Conservation (phyloP, 2,329 filamentous ascomycete species). For the Aspergillus sp. region DNA sequence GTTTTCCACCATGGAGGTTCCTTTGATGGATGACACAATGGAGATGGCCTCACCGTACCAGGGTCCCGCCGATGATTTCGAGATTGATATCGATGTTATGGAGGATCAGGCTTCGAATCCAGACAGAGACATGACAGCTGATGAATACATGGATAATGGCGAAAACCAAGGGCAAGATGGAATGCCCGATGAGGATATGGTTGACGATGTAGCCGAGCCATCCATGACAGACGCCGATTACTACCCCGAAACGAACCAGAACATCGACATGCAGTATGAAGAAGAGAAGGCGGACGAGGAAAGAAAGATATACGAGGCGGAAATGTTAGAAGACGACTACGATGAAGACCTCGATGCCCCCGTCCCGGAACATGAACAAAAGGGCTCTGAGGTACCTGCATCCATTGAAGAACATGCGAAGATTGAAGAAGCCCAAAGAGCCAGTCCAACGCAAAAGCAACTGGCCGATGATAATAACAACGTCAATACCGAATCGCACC, state of each 20-base stretch:
- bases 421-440: constrained; percentile 4
- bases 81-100: constrained; percentile 59
- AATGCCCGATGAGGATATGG: constrained; percentile 48
- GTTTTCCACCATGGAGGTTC: constrained; percentile 38
- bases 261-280: constrained; percentile 32
- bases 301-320: constrained; percentile 36
- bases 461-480: constrained; percentile 4
- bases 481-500: not conserved
- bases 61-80: constrained; percentile 52
- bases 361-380: constrained; percentile 22
- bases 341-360: constrained; percentile 35
- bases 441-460: not conserved
- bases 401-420: constrained; percentile 1
- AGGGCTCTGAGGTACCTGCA: constrained; percentile 9
- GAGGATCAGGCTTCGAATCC: constrained; percentile 60
- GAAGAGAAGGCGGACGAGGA: constrained; percentile 33
- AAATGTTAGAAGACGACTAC: constrained; percentile 43
- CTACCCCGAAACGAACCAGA: constrained; percentile 27
- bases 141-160: constrained; percentile 36
- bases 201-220: constrained; percentile 43
- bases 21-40: constrained; percentile 44
- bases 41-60: constrained; percentile 44
- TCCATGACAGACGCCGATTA: constrained; percentile 40
- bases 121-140: constrained; percentile 49
- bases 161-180: constrained; percentile 32